A percentile compares a stretch with the other conserved stretches of the same genome.
These are phyloP conservation scores for Leishmania major DNA, from an alignment of 208 protist genomes.

Conservation along the genomic window DNA sequence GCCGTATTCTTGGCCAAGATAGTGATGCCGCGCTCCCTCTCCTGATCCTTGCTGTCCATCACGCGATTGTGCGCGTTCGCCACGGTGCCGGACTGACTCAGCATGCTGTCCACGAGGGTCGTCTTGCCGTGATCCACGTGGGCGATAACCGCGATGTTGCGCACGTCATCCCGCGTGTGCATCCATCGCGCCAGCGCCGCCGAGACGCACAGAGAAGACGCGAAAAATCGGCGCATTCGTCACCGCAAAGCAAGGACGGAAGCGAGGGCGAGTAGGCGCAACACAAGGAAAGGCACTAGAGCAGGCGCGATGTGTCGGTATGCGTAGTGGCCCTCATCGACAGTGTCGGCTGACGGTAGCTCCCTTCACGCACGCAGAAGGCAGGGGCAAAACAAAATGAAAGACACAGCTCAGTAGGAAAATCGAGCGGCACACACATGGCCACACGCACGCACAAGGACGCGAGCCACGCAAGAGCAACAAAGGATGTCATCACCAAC, in stretches of 20 bases:
- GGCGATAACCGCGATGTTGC: conserved; percentile 97
- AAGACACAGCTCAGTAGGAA: neutral
- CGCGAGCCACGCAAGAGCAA: neutral
- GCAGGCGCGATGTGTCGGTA: no score
- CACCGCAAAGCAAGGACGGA: neutral
- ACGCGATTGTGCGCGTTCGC: conserved; percentile 89
- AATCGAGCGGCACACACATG: neutral
- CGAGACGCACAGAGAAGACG: conserved; percentile 10
- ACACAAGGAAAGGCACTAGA: neutral
- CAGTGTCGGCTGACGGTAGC: neutral
- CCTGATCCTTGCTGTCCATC: conserved; percentile 97
- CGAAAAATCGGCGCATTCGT: conserved; percentile 28
- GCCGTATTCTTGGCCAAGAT: conserved; percentile 97
- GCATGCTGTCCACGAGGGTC: conserved; percentile 95
- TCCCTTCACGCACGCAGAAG: neutral
- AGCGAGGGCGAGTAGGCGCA: neutral
- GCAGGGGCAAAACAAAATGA: neutral
- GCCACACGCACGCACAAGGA: neutral
- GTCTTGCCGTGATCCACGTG: conserved; percentile 99
- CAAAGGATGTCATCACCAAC: neutral
- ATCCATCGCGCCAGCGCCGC: conserved; percentile 40
- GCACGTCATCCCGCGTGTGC: conserved; percentile 75
- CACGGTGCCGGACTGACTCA: conserved; percentile 91
- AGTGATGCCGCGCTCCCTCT: conserved; percentile 97
- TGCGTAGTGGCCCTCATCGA: neutral